phyloP scores from a whole-genome alignment of 2,329 filamentous ascomycete species.

The Pseudogymnoascus sp. region DNA sequence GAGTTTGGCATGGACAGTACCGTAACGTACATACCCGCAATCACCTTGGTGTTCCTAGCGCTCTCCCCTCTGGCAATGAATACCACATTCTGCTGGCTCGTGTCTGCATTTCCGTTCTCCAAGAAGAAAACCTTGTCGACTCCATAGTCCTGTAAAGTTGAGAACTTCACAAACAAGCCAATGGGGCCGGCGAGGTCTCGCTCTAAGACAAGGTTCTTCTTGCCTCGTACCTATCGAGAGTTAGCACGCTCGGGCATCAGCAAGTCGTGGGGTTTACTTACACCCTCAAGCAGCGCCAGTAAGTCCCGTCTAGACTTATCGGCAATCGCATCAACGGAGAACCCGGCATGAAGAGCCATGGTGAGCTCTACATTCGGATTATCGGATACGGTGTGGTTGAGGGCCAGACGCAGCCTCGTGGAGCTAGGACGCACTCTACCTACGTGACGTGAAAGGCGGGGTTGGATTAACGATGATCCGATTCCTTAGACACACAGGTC shows the following conservation, averaged over 20 bases:
- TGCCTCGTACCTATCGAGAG: conserved; percentile 74
- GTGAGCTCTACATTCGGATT: conserved; percentile 39
- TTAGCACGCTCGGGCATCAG: conserved; percentile 16
- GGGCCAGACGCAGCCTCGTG: background rate
- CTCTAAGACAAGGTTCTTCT: conserved; percentile 96
- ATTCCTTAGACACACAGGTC: background rate
- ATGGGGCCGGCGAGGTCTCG: conserved; percentile 82
- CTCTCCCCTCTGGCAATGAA: conserved; percentile 90
- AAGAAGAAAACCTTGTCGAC: conserved; percentile 96
- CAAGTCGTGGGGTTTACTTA: conserved; percentile 46
- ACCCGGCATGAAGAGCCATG: conserved; percentile 63
- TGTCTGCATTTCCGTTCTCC: conserved; percentile 91
- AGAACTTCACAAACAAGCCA: conserved; percentile 88
- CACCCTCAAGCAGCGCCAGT: conserved; percentile 83
- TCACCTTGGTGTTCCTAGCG: conserved; percentile 69
- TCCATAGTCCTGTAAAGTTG: conserved; percentile 90
- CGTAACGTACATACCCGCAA: conserved; percentile 61
- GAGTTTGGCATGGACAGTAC: background rate
- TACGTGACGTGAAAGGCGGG: conserved; percentile 9
- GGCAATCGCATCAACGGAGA: conserved; percentile 67
- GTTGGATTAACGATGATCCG: conserved; percentile 3
- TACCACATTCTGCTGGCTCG: conserved; percentile 87
- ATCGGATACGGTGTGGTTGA: conserved; percentile 1
- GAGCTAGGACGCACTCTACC: conserved; percentile 5
- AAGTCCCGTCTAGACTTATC: conserved; percentile 82